Conservation (phyloP, 148 eudicot species). For the Spergularia bocconei region DNA sequence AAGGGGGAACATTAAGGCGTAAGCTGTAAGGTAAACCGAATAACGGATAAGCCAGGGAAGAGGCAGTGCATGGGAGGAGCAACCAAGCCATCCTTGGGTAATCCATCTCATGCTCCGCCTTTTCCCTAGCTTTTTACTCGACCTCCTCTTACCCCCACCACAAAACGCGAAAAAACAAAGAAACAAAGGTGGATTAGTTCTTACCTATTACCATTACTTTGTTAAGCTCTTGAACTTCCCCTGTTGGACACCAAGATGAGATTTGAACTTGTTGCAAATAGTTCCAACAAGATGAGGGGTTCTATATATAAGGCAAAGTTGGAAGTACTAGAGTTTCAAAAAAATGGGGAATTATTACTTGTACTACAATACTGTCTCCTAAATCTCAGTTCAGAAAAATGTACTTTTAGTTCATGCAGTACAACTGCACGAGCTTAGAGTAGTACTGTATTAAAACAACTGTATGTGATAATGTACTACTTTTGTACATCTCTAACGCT, state of each 20-base stretch:
- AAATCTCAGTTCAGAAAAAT: not conserved
- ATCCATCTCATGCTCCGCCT: slow-evolving; percentile 47
- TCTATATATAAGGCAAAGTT: slow-evolving; percentile 7
- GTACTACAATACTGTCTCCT: slow-evolving; percentile 14
- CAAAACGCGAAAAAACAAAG: not conserved
- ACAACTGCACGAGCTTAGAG: not conserved
- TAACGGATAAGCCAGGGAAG: slow-evolving; percentile 60
- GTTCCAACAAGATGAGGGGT: not conserved
- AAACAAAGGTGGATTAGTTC: not conserved
- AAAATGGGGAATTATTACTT: slow-evolving; percentile 5
- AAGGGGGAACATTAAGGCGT: too few relatives aligned
- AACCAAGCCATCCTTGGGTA: slow-evolving; percentile 28
- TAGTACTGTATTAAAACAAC: not conserved
- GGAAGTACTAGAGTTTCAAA: not conserved
- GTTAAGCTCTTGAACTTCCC: not conserved
- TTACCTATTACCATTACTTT: not conserved
- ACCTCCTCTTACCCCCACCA: not conserved
- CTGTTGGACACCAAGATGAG: not conserved
- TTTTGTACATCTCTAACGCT: not conserved
- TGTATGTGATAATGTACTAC: not conserved
- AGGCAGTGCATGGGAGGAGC: slow-evolving; percentile 68
- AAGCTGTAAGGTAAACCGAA: not conserved
- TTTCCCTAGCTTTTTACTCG: slow-evolving; percentile 40
- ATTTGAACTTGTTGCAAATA: not conserved
- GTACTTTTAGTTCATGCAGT: slow-evolving; percentile 11